Evolutionary conservation across 2,329 filamentous ascomycete species (phyloP).

Genomic region (Xylaria sp.): DNA sequence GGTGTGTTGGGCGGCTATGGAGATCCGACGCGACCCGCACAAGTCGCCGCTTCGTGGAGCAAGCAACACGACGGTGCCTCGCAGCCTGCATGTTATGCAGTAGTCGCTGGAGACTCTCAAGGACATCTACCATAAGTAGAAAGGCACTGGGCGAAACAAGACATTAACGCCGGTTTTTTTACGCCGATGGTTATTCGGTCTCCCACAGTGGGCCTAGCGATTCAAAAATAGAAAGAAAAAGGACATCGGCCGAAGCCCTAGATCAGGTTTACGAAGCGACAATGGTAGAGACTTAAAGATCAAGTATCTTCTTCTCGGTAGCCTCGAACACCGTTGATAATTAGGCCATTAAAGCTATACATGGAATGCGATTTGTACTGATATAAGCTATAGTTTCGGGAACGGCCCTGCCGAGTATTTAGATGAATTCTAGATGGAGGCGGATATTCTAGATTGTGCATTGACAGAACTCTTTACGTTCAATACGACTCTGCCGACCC

Average conservation of each 20-base stretch:
- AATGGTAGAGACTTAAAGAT: neutral
- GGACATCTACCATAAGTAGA: neutral
- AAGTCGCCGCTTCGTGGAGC: slow-evolving; percentile 38
- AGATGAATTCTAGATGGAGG: slow-evolving; percentile 28
- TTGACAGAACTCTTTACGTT: slow-evolving; percentile 22
- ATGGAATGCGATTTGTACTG: neutral
- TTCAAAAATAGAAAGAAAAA: slow-evolving; percentile 26
- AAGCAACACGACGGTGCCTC: slow-evolving; percentile 42
- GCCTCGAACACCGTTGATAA: neutral
- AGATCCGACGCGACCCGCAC: slow-evolving; percentile 36
- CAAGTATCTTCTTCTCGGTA: neutral
- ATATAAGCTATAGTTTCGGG: slow-evolving; percentile 6
- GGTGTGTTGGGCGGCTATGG: slow-evolving; percentile 47
- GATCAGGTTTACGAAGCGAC: neutral
- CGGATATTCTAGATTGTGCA: slow-evolving; percentile 23
- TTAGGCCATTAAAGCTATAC: slow-evolving; percentile 13
- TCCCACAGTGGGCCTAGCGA: slow-evolving; percentile 12
- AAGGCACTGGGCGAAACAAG: slow-evolving; percentile 1
- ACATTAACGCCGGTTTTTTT: slow-evolving; percentile 1
- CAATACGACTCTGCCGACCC: slow-evolving; percentile 26
- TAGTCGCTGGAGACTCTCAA: slow-evolving; percentile 35
- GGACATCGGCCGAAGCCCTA: neutral
- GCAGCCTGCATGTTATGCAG: slow-evolving; percentile 41
- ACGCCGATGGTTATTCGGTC: slow-evolving; percentile 4
- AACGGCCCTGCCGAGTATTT: slow-evolving; percentile 16